These are phyloP conservation scores for Coemansia sp. DNA, from an alignment of 192 early-diverging fungal genomes.

Conservation along the genomic window DNA sequence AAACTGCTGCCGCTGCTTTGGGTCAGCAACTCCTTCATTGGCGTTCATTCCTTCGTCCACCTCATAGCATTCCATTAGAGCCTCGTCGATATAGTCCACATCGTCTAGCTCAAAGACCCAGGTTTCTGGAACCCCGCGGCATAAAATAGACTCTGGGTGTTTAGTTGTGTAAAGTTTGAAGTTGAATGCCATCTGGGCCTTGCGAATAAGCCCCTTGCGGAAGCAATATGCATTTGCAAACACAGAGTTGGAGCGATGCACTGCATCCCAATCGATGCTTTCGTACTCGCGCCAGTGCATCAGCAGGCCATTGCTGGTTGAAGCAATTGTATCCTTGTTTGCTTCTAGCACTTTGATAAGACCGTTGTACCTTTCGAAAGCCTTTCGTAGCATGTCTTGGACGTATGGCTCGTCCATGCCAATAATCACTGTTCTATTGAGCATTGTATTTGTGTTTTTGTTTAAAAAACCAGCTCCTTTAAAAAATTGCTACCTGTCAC, in stretches of 20 bases:
- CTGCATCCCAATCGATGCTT: constrained; percentile 57
- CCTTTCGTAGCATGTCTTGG: constrained; percentile 28
- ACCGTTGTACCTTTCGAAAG: constrained; percentile 23
- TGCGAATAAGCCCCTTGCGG: constrained; percentile 67
- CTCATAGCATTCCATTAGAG: constrained; percentile 66
- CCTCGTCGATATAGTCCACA: constrained; percentile 65
- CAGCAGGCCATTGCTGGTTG: neutral
- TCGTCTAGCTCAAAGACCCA: constrained; percentile 66
- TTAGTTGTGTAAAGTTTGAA: constrained; percentile 59
- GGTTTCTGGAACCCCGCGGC: constrained; percentile 57
- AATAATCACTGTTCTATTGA: constrained; percentile 29
- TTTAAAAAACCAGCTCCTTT: too few species aligned
- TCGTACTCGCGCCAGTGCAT: constrained; percentile 70
- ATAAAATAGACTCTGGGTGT: constrained; percentile 56
- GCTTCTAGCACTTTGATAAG: neutral
- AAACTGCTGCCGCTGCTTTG: constrained; percentile 46
- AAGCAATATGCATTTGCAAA: constrained; percentile 62
- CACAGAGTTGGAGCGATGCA: constrained; percentile 34
- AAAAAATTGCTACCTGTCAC: too few species aligned
- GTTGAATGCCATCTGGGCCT: constrained; percentile 64
- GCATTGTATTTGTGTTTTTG: neutral
- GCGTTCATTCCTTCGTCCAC: constrained; percentile 56
- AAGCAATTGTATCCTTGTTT: neutral
- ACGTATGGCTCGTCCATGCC: constrained; percentile 57
- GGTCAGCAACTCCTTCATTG: constrained; percentile 44